Evolutionary conservation across 306 rosid species (phyloP), one percentile per base, ranked within the genome.

Genomic region (Arachis stenosperma): DNA sequence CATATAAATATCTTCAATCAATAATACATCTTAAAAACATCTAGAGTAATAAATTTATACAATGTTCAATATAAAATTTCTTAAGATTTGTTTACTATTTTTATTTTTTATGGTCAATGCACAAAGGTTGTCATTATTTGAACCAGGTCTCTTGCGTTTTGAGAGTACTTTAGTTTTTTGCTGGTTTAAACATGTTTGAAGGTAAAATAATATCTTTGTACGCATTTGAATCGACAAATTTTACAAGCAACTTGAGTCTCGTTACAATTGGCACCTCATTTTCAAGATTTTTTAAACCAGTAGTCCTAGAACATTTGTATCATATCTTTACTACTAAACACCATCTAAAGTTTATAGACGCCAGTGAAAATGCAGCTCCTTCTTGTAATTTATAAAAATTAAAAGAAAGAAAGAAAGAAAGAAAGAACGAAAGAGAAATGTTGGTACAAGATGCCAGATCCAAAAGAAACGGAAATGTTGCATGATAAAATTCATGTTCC

Each of bases 41-140:
- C 3, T 33, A 33, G 37, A 33, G 37, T 2, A 33, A 33, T 33
- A 33, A 33, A 22, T 22, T 22, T 22, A 22, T 22, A 22, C 27
- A 22, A 22, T 22, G 27, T 22, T 22, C 27, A 22, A 22, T 22
- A 22, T 22, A 22, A 22, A 22, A 22, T 22, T 22, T 22, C 27
- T 22, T 22, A 22, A 22, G 27, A 22, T 0, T 22, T 33, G 37
- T 33, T 33, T 33, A 33, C 37, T 33, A 33, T 33, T 33, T 33
- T 33, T 33, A 33, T 33, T 33, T 33, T 33, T 48, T 55, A 73
- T 46, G 13, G 40, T 57, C 51, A 65, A 78, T 75, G 65, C 53
- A 6, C 9, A 71, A 43, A 39, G 52, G 33, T 53, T 57, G 36
- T 33, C 4, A 65, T 59, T 64, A 52, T 69, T 60, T 80, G 50